Evolutionary conservation across 371 early-diverging fungal species (phyloP), one percentile per base, ranked within the genome.

Genomic region (Mucor piriformis): DNA sequence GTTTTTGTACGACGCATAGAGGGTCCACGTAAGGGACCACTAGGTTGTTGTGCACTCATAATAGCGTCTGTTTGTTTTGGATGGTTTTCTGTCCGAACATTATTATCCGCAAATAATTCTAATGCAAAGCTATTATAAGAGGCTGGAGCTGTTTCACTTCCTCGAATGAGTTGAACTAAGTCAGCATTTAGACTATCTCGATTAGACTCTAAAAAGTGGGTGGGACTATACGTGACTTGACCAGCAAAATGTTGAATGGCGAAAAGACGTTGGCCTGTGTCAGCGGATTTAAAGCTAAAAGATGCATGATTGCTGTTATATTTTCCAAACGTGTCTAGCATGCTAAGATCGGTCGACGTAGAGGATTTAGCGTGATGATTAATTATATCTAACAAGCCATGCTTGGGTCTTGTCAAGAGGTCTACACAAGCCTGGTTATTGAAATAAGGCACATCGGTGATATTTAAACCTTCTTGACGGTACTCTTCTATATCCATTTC

Each of bases 221-320:
- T 77, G 25, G 88, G 82, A 23, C 81, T 84, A 72, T 97, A 97
- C 4, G 73, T 77, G 18, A 92, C 91, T 68, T 85, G 81, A 16
- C 84, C 85, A 3, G 87, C 79, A 71, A 87, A 95, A 75, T 97
- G 97, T 52, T 88, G 85, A 47, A 97, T 80, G 38, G 83, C 77
- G 66, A 95, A 95, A 6, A 67, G 55, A 1, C 35, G 35, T 44
- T 44, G 38, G 6, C 53, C 52, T 7, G 66, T 51, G 48, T 68
- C 70, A 6, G 77, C 63, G 6, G 52, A 44, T 11, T 77, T 78
- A 6, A 60, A 66, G n/a, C 72, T 66, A 64, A 76, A 88, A 8
- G 72, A 83, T 20, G 59, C 77, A 49, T 79, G 83, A 35, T 42
- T 61, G 42, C 59, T 67, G 65, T 73, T 77, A 63, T 66, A 74